Conservation (phyloP, 2,329 filamentous ascomycete genomes). For the Aspergillus niger region DNA sequence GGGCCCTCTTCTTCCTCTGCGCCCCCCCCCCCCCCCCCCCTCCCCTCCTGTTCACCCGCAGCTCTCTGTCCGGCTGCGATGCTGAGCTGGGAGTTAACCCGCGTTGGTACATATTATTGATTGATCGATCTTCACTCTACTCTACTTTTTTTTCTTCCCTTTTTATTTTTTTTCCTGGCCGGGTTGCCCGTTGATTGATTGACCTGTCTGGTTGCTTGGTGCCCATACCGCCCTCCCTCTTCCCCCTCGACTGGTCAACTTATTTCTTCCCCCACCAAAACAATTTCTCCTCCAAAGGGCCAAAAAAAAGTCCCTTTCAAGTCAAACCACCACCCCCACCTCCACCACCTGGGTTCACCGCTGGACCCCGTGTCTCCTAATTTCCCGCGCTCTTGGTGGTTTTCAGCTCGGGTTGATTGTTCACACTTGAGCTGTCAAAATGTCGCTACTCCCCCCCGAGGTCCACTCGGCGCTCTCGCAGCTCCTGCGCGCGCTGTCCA, state of each 20-base stretch:
- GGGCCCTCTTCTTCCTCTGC: neutral
- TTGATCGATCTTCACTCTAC: neutral
- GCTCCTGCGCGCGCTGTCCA: constrained; percentile 85
- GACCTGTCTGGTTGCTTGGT: neutral
- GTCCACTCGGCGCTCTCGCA: constrained; percentile 80
- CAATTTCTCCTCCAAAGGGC: constrained; percentile 17
- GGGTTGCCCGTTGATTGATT: neutral
- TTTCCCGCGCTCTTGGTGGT: constrained; percentile 21
- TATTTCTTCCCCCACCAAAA: constrained; percentile 25
- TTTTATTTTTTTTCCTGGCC: neutral
- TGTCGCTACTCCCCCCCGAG: constrained; percentile 86
- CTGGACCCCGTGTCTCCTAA: constrained; percentile 16
- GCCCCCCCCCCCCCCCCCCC: neutral
- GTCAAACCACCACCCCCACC: constrained; percentile 17
- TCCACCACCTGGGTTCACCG: constrained; percentile 18
- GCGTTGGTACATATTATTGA: neutral
- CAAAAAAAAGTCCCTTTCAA: constrained; percentile 21
- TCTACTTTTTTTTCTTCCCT: constrained; percentile 8
- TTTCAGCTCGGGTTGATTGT: constrained; percentile 23
- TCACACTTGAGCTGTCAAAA: constrained; percentile 46
- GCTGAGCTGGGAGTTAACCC: constrained; percentile 27
- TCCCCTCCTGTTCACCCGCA: constrained; percentile 12
- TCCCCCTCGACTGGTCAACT: constrained; percentile 4
- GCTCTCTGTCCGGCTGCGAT: constrained; percentile 25
- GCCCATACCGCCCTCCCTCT: constrained; percentile 1